A percentile compares a stretch with the other conserved stretches of the same genome.
These are phyloP conservation scores for Paramecium primaurelia DNA, from an alignment of 73 alveolate species.

Conservation along the genomic window DNA sequence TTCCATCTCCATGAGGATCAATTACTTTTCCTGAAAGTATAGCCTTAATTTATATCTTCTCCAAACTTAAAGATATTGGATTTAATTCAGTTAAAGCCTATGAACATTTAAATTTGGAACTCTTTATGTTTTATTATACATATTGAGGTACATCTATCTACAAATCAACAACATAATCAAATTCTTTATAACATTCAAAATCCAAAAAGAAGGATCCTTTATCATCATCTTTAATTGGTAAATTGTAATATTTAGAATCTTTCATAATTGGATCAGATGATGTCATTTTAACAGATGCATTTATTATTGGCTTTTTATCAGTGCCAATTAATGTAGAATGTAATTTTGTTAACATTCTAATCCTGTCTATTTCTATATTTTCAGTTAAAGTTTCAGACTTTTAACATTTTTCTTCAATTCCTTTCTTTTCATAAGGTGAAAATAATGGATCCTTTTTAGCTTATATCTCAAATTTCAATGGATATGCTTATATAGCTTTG, in stretches of 20 bases:
- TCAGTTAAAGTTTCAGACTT: neutral
- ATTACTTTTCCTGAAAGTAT: neutral
- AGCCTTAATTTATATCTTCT: neutral
- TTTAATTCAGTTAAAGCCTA: neutral
- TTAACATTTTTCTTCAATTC: neutral
- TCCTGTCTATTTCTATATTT: neutral
- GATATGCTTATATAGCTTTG: neutral
- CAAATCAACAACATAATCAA: neutral
- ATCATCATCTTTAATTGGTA: conserved; percentile 1
- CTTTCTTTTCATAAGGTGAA: neutral
- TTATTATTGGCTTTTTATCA: neutral
- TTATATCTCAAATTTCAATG: neutral
- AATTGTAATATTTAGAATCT: conserved; percentile 13
- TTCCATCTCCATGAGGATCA: neutral
- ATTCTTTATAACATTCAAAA: neutral
- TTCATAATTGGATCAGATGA: conserved; percentile 13
- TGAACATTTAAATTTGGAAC: neutral
- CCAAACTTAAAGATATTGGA: neutral
- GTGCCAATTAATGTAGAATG: neutral
- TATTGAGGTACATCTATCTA: conserved; percentile 9
- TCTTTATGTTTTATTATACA: neutral
- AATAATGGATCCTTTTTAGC: neutral
- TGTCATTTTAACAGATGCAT: neutral
- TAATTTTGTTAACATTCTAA: neutral
- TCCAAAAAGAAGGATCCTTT: neutral